phyloP scores from a whole-genome alignment of 352 stramenopile genomes.

The Globisporangium barbulae region DNA sequence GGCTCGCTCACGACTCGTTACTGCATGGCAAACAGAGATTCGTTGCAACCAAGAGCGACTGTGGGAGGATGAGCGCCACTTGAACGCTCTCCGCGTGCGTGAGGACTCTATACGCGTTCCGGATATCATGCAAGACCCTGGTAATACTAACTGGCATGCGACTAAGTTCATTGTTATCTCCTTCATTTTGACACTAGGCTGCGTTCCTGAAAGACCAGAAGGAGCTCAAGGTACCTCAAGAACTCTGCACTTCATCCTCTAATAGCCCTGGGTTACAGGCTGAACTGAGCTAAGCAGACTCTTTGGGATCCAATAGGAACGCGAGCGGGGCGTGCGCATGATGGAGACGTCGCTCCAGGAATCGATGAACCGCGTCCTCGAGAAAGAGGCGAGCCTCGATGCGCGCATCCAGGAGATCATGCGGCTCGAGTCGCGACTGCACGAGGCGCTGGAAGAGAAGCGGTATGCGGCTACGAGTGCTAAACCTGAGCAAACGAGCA shows the following conservation, averaged over 20 bases:
- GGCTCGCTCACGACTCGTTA: neutral
- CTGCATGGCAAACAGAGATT: conserved; percentile 2
- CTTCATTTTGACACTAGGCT: conserved; percentile 14
- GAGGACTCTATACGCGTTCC: no score
- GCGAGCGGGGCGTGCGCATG: conserved; percentile 30
- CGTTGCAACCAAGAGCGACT: conserved; percentile 27
- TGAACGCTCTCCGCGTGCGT: conserved; percentile 31
- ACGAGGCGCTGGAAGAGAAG: conserved; percentile 31
- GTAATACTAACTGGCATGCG: no score
- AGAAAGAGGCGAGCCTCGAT: conserved; percentile 38
- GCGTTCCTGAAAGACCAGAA: conserved; percentile 30
- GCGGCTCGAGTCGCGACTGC: conserved; percentile 36
- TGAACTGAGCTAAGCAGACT: neutral
- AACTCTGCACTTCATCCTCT: no score
- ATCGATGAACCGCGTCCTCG: conserved; percentile 23
- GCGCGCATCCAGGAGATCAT: conserved; percentile 37
- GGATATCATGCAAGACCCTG: no score
- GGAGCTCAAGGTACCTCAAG: conserved; percentile 25
- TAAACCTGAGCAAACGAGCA: neutral
- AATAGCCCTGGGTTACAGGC: no score
- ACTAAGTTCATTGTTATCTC: no score
- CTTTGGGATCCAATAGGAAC: conserved; percentile 19
- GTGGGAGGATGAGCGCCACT: conserved; percentile 28
- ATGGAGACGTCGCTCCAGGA: conserved; percentile 34
- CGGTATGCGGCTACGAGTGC: conserved; percentile 7